Conservation (phyloP, 768 basidiomycete species). For the Russula ochroleuca region DNA sequence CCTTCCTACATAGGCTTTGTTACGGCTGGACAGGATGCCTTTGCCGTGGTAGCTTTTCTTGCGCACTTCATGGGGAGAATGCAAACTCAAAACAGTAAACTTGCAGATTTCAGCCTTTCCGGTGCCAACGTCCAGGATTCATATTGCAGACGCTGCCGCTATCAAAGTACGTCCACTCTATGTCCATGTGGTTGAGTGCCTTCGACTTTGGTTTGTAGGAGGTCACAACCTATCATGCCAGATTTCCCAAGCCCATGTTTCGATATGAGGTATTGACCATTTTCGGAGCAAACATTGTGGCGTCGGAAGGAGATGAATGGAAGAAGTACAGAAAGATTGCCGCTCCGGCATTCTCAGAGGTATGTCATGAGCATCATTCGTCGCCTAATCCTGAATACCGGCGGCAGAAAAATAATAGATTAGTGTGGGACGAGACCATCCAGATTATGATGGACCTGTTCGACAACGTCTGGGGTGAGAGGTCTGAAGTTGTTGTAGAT, state of each 20-base stretch:
- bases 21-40: slow-evolving; percentile 14
- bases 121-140: background rate
- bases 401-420: too few species aligned
- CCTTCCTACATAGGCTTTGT: background rate
- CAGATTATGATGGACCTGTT: too few species aligned
- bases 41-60: background rate
- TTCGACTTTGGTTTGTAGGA: slow-evolving; percentile 37
- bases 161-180: slow-evolving; percentile 11
- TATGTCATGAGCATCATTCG: too few species aligned
- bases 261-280: slow-evolving; percentile 42
- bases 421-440: too few species aligned
- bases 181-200: background rate
- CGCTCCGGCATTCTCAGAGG: slow-evolving; percentile 25
- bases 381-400: background rate
- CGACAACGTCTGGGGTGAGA: too few species aligned
- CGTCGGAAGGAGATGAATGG: slow-evolving; percentile 61
- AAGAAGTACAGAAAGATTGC: slow-evolving; percentile 59
- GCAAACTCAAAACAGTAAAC: background rate
- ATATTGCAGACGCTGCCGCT: slow-evolving; percentile 20
- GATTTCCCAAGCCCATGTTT: slow-evolving; percentile 54
- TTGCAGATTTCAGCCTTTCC: slow-evolving; percentile 13
- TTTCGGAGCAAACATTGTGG: slow-evolving; percentile 60
- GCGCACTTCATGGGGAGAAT: background rate
- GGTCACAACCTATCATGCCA: slow-evolving; percentile 43
- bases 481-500: too few species aligned